Evolutionary conservation across 495 filamentous ascomycete species (phyloP).

Genomic region (Hypoxylon crocopeplum): DNA sequence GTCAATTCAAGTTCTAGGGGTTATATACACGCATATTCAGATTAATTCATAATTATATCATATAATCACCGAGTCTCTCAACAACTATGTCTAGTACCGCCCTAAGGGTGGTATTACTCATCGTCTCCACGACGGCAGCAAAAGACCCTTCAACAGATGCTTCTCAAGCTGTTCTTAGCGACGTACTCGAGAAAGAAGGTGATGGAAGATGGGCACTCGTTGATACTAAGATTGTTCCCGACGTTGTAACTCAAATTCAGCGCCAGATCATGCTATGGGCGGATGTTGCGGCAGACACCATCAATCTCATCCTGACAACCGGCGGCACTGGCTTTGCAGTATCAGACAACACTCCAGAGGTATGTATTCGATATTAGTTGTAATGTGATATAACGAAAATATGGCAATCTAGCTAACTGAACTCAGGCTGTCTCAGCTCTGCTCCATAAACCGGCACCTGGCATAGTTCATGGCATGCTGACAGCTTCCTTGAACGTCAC

Average conservation of each 20-base stretch:
- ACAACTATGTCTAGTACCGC: conserved; percentile 42
- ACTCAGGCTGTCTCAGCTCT: conserved; percentile 77
- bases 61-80: background rate
- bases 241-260: conserved; percentile 78
- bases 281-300: conserved; percentile 61
- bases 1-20: background rate
- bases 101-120: conserved; percentile 75
- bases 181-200: conserved; percentile 70
- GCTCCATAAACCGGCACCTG: conserved; percentile 86
- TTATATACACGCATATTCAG: too few species aligned
- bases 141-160: conserved; percentile 81
- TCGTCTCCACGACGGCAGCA: conserved; percentile 93
- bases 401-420: background rate
- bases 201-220: conserved; percentile 70
- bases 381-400: background rate
- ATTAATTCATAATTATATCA: background rate
- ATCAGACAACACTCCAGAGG: conserved; percentile 90
- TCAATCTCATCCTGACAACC: conserved; percentile 83
- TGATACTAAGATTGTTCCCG: conserved; percentile 78
- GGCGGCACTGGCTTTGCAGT: conserved; percentile 94
- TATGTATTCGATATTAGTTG: conserved; percentile 41
- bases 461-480: conserved; percentile 94
- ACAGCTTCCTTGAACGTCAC: conserved; percentile 83
- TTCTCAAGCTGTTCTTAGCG: conserved; percentile 65
- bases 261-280: conserved; percentile 70